Conservation (phyloP, 805 yeast genomes). For the Lipomyces sp. region DNA sequence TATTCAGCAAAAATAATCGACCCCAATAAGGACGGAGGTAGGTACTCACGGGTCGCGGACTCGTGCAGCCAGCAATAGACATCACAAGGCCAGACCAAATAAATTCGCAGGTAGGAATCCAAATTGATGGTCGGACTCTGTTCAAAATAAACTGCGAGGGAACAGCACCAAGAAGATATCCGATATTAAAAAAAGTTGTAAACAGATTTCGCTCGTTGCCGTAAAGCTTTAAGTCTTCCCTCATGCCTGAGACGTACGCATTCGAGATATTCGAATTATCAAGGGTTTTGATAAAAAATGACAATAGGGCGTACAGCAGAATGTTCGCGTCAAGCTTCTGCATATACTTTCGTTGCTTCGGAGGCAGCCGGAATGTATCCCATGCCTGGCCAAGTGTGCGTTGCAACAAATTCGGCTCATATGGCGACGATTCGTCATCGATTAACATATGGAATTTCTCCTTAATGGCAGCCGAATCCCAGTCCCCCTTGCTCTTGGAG, state of each 20-base stretch:
- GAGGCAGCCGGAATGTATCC: conserved; percentile 31
- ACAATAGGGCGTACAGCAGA: conserved; percentile 38
- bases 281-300: conserved; percentile 51
- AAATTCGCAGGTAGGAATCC: conserved; percentile 33
- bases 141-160: conserved; percentile 38
- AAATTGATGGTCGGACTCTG: conserved; percentile 32
- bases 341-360: conserved; percentile 36
- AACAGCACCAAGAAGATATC: conserved; percentile 45
- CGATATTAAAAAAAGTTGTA: conserved; percentile 57
- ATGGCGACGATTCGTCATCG: conserved; percentile 6
- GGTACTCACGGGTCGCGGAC: conserved; percentile 8
- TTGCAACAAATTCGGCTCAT: conserved; percentile 8
- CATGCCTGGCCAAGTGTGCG: conserved; percentile 21
- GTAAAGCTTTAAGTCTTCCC: conserved; percentile 52
- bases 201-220: conserved; percentile 59
- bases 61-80: conserved; percentile 21
- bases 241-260: conserved; percentile 66
- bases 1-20: background rate
- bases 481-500: conserved; percentile 1
- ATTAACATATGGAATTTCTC: conserved; percentile 12
- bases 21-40: background rate
- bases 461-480: conserved; percentile 15
- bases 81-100: conserved; percentile 27
- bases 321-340: conserved; percentile 40
- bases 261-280: conserved; percentile 59